These are phyloP conservation scores for Colletotrichum siamense DNA, from an alignment of 2,329 filamentous ascomycete genomes.

Conservation along the genomic window DNA sequence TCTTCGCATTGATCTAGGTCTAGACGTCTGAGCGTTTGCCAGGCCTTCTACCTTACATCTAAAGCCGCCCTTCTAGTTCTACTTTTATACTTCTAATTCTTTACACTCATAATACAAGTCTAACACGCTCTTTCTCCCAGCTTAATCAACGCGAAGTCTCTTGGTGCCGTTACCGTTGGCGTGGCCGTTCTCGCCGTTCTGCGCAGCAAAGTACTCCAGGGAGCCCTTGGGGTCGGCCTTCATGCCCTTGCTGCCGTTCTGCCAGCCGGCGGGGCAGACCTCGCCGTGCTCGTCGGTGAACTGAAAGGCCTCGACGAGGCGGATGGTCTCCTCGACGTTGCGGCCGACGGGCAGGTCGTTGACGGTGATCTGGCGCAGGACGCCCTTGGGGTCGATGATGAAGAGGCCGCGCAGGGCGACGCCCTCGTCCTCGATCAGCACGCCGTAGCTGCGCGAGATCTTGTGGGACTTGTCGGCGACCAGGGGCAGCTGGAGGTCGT, in stretches of 20 bases:
- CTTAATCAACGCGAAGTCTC: slow-evolving; percentile 6
- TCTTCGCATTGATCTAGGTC: background rate
- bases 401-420: slow-evolving; percentile 69
- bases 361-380: slow-evolving; percentile 67
- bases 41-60: background rate
- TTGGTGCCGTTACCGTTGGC: slow-evolving; percentile 17
- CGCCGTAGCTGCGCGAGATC: slow-evolving; percentile 66
- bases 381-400: slow-evolving; percentile 69
- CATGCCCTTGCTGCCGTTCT: slow-evolving; percentile 51
- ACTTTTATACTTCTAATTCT: slow-evolving; percentile 7
- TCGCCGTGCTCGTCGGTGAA: slow-evolving; percentile 86
- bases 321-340: slow-evolving; percentile 67
- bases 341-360: slow-evolving; percentile 71
- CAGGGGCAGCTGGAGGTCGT: slow-evolving; percentile 64
- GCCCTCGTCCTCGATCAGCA: slow-evolving; percentile 68
- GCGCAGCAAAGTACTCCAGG: slow-evolving; percentile 50
- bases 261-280: slow-evolving; percentile 64
- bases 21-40: background rate
- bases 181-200: slow-evolving; percentile 34
- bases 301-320: slow-evolving; percentile 76
- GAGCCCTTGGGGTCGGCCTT: slow-evolving; percentile 58
- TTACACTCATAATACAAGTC: background rate
- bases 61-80: background rate
- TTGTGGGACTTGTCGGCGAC: slow-evolving; percentile 67
- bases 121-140: background rate